These are phyloP conservation scores for Truncatella angustata DNA, from an alignment of 2,329 filamentous ascomycete species.

Conservation along the genomic window DNA sequence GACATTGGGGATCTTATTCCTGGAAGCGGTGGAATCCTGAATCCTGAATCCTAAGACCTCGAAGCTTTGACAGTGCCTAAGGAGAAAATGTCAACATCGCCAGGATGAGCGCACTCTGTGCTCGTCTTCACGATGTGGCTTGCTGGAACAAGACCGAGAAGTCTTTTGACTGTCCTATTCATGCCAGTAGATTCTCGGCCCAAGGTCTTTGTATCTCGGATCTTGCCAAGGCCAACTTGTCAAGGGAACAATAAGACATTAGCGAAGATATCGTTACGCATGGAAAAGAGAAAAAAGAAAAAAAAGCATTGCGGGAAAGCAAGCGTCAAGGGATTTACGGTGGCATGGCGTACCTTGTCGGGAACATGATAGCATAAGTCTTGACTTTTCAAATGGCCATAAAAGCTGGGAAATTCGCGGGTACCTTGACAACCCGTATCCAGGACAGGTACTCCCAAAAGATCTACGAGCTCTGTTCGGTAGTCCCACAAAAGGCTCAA, in stretches of 20 bases:
- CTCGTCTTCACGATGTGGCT: slow-evolving; percentile 54
- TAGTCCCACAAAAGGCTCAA: no score
- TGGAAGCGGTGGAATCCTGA: slow-evolving; percentile 50
- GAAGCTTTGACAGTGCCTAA: slow-evolving; percentile 55
- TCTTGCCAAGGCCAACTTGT: slow-evolving; percentile 27
- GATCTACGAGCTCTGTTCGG: no score
- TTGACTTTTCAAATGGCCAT: no score
- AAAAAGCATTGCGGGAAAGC: no score
- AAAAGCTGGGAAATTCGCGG: no score
- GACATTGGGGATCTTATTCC: slow-evolving; percentile 54
- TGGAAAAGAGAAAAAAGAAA: no score
- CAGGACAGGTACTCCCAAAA: no score
- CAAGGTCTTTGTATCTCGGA: slow-evolving; percentile 35
- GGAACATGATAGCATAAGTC: no score
- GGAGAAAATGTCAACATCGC: slow-evolving; percentile 49
- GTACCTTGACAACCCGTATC: no score
- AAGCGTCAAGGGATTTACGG: no score
- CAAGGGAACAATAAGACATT: background rate
- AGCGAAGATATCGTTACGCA: no score
- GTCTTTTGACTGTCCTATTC: slow-evolving; percentile 53
- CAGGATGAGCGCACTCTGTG: slow-evolving; percentile 53
- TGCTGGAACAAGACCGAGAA: slow-evolving; percentile 55
- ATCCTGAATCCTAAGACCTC: slow-evolving; percentile 46
- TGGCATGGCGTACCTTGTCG: no score
- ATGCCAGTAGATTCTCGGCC: slow-evolving; percentile 39